A percentile compares a stretch with the other conserved stretches of the same genome.
Conservation (phyloP, 129 eudicot genomes). For the carrot (Daucus carota) region DH1_v3.0 NC_030381.2:1418501-1419000, state of each 20-base stretch:
- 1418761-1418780: constrained; percentile 59
- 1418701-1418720: not conserved
- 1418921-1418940: not conserved
- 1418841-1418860: constrained; percentile 17
- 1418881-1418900: constrained; percentile 30
- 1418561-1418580: not conserved
- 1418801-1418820: constrained; percentile 21
- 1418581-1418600: not conserved
- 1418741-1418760: constrained; percentile 29
- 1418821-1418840: constrained; percentile 17
- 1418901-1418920: constrained; percentile 16
- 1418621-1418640: too few relatives aligned
- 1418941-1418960: not conserved
- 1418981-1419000: not conserved
- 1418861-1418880: constrained; percentile 18
- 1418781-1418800: constrained; percentile 60
- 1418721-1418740: not conserved
- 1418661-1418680: not conserved
- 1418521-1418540: not conserved
- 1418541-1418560: not conserved
- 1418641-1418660: not conserved
- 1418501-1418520: not conserved
- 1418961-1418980: not conserved
- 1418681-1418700: not conserved
- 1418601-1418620: not conserved